Percentiles rank a stretch among this genome's conserved stretches.
Evolutionary conservation across 1,284 basidiomycete genomes (phyloP).

Genomic region (Trichosporon coremiiforme): DNA sequence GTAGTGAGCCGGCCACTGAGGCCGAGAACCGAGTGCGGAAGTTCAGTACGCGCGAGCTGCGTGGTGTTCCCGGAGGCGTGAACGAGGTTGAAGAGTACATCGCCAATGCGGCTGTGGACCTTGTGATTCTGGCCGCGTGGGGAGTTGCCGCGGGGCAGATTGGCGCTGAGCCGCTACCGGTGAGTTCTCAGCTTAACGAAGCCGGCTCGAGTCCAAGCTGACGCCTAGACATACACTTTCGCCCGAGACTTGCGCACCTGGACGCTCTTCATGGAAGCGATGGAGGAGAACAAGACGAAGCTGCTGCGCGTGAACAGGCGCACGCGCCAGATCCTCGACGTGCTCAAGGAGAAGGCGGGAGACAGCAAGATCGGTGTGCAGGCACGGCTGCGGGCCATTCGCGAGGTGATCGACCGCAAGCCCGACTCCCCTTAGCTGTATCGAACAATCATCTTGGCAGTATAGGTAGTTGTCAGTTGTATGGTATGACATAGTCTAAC

Average conservation of each 20-base stretch:
- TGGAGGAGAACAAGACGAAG: constrained; percentile 31
- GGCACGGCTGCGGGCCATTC: constrained; percentile 42
- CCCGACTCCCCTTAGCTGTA: neutral
- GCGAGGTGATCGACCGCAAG: constrained; percentile 35
- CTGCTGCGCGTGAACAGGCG: constrained; percentile 37
- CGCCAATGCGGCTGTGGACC: constrained; percentile 54
- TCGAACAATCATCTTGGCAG: neutral
- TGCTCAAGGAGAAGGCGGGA: constrained; percentile 43
- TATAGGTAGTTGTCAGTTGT: neutral
- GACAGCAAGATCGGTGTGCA: constrained; percentile 47
- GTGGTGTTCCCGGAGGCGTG: constrained; percentile 46
- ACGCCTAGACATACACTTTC: constrained; percentile 53
- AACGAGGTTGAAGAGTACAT: constrained; percentile 53
- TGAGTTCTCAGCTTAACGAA: constrained; percentile 36
- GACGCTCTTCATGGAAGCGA: constrained; percentile 42
- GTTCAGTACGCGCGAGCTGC: constrained; percentile 54
- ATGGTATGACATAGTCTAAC: neutral
- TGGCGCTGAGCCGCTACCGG: constrained; percentile 47
- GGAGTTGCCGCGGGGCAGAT: constrained; percentile 45
- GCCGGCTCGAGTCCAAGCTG: no score
- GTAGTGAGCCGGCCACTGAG: constrained; percentile 39
- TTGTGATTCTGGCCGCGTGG: constrained; percentile 54
- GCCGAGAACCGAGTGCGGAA: constrained; percentile 49
- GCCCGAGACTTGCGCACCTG: constrained; percentile 54
- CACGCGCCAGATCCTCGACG: constrained; percentile 37